Evolutionary conservation across 2,329 filamentous ascomycete genomes (phyloP).

Genomic region (Chaetomiaceae sp.): DNA sequence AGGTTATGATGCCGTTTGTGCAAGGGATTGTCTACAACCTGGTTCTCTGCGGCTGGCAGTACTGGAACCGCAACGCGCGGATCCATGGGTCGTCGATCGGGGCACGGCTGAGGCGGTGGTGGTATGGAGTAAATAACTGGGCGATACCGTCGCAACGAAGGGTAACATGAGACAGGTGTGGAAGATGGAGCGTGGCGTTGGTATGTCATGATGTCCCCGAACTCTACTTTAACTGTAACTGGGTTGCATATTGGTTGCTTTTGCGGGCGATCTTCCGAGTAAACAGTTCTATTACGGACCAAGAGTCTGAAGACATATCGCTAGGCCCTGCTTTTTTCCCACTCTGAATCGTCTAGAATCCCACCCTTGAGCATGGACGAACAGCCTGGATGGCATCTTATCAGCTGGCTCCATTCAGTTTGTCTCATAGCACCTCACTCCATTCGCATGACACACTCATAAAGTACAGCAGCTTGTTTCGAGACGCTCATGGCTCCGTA

Average conservation of each 20-base stretch:
- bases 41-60: conserved; percentile 78
- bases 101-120: conserved; percentile 79
- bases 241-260: not conserved
- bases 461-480: not conserved
- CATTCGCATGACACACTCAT: conserved; percentile 3
- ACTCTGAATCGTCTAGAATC: not conserved
- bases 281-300: conserved; percentile 10
- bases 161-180: no score
- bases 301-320: conserved; percentile 1
- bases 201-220: not conserved
- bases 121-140: conserved; percentile 95
- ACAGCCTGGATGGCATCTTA: not conserved
- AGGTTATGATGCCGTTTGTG: conserved; percentile 80
- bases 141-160: conserved; percentile 49
- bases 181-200: not conserved
- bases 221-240: no score
- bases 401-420: conserved; percentile 6
- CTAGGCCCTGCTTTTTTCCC: conserved; percentile 8
- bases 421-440: conserved; percentile 20
- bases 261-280: not conserved
- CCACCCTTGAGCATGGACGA: not conserved
- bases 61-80: conserved; percentile 77
- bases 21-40: conserved; percentile 91
- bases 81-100: conserved; percentile 74
- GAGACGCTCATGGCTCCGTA: conserved; percentile 9